A percentile compares a stretch with the other conserved stretches of the same genome.
Evolutionary conservation across 768 basidiomycete genomes (phyloP).

Genomic region (Phylloporus arenicola): DNA sequence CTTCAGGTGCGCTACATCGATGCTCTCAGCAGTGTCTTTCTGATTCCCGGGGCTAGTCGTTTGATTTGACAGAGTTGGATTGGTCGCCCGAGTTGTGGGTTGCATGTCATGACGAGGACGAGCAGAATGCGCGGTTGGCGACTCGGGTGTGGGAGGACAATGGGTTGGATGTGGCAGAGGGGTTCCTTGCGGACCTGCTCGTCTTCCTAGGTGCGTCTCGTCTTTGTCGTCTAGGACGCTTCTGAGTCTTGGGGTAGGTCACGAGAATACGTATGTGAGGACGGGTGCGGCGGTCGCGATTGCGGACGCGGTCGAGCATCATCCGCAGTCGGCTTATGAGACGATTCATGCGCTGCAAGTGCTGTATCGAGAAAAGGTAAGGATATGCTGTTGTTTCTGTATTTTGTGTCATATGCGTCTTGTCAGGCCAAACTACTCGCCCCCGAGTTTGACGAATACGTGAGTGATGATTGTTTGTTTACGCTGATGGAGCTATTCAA

Average conservation of each 20-base stretch:
- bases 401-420: no score
- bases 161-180: conserved; percentile 79
- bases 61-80: conserved; percentile 91
- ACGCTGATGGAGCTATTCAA: background rate
- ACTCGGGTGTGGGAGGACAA: conserved; percentile 91
- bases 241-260: conserved; percentile 43
- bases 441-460: conserved; percentile 92
- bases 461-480: conserved; percentile 33
- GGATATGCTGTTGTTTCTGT: no score
- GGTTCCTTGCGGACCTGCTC: conserved; percentile 49
- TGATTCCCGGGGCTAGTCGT: conserved; percentile 47
- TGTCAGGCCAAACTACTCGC: conserved; percentile 65
- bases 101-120: conserved; percentile 82
- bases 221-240: background rate
- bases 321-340: conserved; percentile 50
- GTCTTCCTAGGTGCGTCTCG: conserved; percentile 59
- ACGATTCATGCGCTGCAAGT: conserved; percentile 54
- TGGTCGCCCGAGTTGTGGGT: conserved; percentile 90
- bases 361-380: conserved; percentile 73
- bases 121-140: conserved; percentile 83
- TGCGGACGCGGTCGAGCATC: conserved; percentile 68
- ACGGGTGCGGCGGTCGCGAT: conserved; percentile 65
- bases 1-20: conserved; percentile 55
- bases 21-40: no score
- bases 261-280: conserved; percentile 78